Evolutionary conservation across 164 flowering plant species (phyloP), one percentile per base, ranked within the genome.

Genomic region (Sedum album): DNA sequence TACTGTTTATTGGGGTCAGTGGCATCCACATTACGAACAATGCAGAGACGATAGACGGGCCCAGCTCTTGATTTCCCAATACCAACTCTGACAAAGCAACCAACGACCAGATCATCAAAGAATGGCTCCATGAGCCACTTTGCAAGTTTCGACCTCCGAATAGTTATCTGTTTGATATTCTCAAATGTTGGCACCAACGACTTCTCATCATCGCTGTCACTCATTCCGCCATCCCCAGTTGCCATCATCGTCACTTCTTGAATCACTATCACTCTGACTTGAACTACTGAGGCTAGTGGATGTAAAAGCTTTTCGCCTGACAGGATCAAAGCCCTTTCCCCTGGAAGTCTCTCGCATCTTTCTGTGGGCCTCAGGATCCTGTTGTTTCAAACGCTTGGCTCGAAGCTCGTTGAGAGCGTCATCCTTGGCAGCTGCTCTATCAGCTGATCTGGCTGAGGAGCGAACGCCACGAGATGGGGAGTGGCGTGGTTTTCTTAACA

Each of bases 111-210:
- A 65, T 90, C 97, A 53, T 94, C 99, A 71, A 91, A 94, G 78
- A 92, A 91, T 21, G 97, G 97, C 77, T 94, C 97, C 91, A 91
- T 85, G 44, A 87, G 83, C 96, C 97, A 91, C 68, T 88, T 94
- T 35, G 91, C 89, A 31, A 94, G 87, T 73, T 84, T 92, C 30
- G 97, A 86, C 76, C 99, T 85, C 28, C 90, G 74, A 62, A 94
- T 85, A 0, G 97, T 91, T 18, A 90, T 83, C n/a, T 78, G 85
- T 74, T 78, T 90, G n/a, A 91, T 80, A 49, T 91, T 95, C 25
- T 94, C 96, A 75, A 72, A 87, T 1, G 86, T 73, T 6, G 79
- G 89, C 15, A 66, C 72, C 28, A 79, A 75, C 1, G 85, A 78
- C 48, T 66, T 60, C 14, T 66, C 74, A 66, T 76, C 75, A 1